These are phyloP conservation scores for Phytopythium boreale DNA, from an alignment of 352 stramenopile species.

Conservation along the genomic window DNA sequence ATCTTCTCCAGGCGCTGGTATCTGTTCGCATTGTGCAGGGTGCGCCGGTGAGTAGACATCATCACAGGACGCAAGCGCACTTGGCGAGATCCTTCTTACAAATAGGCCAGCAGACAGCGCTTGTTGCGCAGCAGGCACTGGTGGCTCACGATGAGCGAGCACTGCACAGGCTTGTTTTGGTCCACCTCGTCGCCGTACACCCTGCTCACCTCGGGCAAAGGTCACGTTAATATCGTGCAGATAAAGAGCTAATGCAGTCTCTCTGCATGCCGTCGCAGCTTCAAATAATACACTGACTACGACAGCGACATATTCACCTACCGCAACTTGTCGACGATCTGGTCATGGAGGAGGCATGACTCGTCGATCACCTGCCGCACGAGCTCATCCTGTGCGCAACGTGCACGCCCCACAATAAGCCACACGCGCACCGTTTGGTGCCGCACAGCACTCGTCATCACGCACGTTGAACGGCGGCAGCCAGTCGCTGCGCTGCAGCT, in stretches of 20 bases:
- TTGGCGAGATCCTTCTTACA: constrained; percentile 35
- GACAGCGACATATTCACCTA: constrained; percentile 13
- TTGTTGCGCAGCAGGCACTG: constrained; percentile 90
- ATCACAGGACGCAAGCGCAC: neutral
- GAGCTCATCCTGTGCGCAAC: constrained; percentile 57
- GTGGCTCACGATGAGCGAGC: constrained; percentile 85
- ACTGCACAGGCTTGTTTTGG: constrained; percentile 60
- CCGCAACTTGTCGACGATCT: constrained; percentile 75
- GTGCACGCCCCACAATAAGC: neutral
- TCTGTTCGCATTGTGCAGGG: constrained; percentile 12
- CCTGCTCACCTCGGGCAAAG: constrained; percentile 24
- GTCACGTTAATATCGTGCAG: neutral
- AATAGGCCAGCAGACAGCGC: constrained; percentile 83
- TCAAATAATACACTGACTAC: too few species aligned
- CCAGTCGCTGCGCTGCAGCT: constrained; percentile 91
- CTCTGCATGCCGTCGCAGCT: neutral
- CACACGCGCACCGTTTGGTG: neutral
- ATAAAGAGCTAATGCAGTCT: neutral
- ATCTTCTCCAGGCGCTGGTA: constrained; percentile 84
- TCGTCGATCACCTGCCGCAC: constrained; percentile 83
- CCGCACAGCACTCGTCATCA: constrained; percentile 1
- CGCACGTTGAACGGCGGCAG: constrained; percentile 89
- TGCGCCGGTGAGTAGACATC: neutral
- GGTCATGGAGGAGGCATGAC: constrained; percentile 55
- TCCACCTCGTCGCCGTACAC: constrained; percentile 61